Evolutionary conservation across 768 basidiomycete genomes (phyloP), one percentile per base, ranked within the genome.

Genomic region (Trametes cubensis): DNA sequence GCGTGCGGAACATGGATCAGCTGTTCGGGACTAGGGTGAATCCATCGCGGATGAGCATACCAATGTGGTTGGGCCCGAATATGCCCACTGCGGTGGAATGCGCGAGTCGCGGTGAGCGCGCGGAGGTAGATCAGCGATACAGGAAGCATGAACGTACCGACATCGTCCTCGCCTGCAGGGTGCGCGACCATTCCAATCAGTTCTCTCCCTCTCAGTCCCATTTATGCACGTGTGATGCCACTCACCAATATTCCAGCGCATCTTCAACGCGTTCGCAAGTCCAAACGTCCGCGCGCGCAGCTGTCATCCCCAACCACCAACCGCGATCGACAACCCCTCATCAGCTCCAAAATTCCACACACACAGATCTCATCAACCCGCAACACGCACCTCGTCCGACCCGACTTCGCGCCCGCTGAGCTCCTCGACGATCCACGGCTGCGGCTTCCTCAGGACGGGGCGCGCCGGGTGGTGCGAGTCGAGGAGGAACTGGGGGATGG

Each of bases 401-500:
- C 70, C 67, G 1, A 81, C 54, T 55, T 69, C 68, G 53, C 74
- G 74, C 21, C 82, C 83, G 0, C 80, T 78, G 3, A 71, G 74
- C 63, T 85, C 83, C 28, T 85, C 81, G 48, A 85, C 77, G 34
- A 85, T 66, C 78, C 82, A 85, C 4, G 83, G 78, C 30, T 69
- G 70, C 21, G 66, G 64, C 10, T 65, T 56, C 18, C 56, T 70
- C 59, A 76, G 73, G 23, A 60, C 60, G 1, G 83, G 82, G 46
- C 81, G 73, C 34, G 66, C 68, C 23, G 78, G 71, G 64, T 84
- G 81, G 10, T 70, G 64, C 45, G 62, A 67, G 65, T 83, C 81
- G 49, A 86, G 79, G 40, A 83, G 72, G 67, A 85, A 85, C 69
- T 86, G 84, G 2, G 81, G 78, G 46, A 85, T 69, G 8, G 83